These are phyloP conservation scores for Colletotrichum sp. DNA, from an alignment of 2,329 filamentous ascomycete genomes.

Conservation along the genomic window DNA sequence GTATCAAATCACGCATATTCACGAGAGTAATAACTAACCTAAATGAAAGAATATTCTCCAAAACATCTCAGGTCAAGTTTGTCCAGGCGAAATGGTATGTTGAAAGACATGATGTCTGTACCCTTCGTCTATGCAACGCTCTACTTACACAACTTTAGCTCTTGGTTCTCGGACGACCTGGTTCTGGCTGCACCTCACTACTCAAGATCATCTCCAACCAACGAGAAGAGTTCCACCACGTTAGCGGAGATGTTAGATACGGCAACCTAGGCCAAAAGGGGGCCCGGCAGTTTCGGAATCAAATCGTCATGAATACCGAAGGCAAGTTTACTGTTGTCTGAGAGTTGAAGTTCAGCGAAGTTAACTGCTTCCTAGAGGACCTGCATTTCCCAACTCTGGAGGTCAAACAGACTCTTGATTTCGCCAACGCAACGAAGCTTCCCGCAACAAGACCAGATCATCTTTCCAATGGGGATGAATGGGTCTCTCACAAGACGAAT, in stretches of 20 bases:
- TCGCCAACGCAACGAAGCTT: conserved; percentile 70
- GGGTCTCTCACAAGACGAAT: conserved; percentile 31
- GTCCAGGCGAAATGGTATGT: not conserved
- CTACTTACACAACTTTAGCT: conserved; percentile 23
- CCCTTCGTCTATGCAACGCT: not conserved
- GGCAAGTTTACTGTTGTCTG: not conserved
- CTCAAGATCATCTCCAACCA: conserved; percentile 34
- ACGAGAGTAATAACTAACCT: too few species aligned
- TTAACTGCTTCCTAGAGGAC: conserved; percentile 41
- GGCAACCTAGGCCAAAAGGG: conserved; percentile 29
- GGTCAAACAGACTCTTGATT: conserved; percentile 69
- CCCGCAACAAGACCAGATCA: conserved; percentile 59
- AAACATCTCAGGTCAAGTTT: not conserved
- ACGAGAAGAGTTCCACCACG: conserved; percentile 30
- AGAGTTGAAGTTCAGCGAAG: not conserved
- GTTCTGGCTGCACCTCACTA: conserved; percentile 35
- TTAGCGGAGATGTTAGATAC: conserved; percentile 29
- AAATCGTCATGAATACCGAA: conserved; percentile 37
- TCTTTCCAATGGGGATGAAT: conserved; percentile 16
- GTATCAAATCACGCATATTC: not conserved
- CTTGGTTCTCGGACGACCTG: conserved; percentile 35
- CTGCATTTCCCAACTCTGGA: conserved; percentile 73
- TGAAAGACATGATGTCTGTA: not conserved
- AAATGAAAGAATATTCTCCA: not conserved
- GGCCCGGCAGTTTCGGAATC: conserved; percentile 29